A percentile compares a stretch with the other conserved stretches of the same genome.
Conservation (phyloP, 2,329 filamentous ascomycete genomes). For the Ophiostoma perfectum region DNA sequence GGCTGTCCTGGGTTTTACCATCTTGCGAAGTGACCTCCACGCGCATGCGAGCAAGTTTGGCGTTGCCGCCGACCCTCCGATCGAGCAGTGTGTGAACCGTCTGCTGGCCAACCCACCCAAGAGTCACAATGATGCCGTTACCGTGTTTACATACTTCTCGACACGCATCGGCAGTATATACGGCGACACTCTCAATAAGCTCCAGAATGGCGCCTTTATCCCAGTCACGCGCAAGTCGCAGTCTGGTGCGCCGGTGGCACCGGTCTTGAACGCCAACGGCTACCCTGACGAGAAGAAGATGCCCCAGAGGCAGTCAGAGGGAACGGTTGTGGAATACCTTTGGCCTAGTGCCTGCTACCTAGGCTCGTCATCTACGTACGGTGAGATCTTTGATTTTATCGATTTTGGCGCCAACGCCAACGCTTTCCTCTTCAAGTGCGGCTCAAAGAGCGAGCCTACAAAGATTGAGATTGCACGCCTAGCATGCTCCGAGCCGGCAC, state of each 20-base stretch:
- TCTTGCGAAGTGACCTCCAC: constrained; percentile 71
- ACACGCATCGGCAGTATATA: constrained; percentile 69
- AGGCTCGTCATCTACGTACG: constrained; percentile 64
- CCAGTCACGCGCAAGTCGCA: constrained; percentile 47
- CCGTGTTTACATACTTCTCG: constrained; percentile 78
- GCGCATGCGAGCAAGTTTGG: constrained; percentile 79
- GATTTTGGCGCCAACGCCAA: constrained; percentile 88
- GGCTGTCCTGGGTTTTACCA: constrained; percentile 71
- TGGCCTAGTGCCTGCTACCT: constrained; percentile 74
- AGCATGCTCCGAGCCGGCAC: constrained; percentile 76
- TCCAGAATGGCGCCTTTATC: constrained; percentile 64
- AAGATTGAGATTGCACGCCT: constrained; percentile 78
- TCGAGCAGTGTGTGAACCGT: constrained; percentile 68
- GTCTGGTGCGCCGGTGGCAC: not conserved
- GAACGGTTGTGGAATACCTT: constrained; percentile 45
- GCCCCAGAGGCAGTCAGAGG: constrained; percentile 15
- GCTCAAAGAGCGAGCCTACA: constrained; percentile 85
- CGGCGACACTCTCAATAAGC: constrained; percentile 51
- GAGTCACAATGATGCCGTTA: constrained; percentile 59
- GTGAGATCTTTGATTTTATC: constrained; percentile 93
- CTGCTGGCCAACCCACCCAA: constrained; percentile 68
- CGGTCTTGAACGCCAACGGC: constrained; percentile 13
- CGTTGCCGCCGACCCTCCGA: constrained; percentile 73
- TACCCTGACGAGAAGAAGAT: constrained; percentile 30
- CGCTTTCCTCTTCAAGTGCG: constrained; percentile 78